Base-by-base conservation (phyloP, 352 stramenopile genomes). In the Phytophthora syringae region DNA sequence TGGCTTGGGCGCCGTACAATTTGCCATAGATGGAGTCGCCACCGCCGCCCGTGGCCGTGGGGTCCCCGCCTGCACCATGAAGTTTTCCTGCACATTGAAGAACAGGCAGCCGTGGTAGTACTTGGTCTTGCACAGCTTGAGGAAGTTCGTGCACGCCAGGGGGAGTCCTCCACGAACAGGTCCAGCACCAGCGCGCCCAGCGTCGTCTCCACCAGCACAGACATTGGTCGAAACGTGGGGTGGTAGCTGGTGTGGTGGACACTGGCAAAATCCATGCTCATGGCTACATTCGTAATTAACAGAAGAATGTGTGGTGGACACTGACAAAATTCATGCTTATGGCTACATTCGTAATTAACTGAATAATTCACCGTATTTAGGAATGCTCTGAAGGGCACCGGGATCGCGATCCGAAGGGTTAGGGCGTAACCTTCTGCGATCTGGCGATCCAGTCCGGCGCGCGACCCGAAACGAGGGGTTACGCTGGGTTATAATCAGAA, bases 1-100 rank as follows among this genome's bases (percentile, higher is more conserved):
- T 72, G 21, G 88, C 82, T 47, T 93, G 82, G 5, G 78, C 57
- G 9, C 85, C 83, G 62, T 98, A 97, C 40, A 99, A 79, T 59
- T 98, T 69, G 39, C 96, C 95, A 77, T 97, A 98, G 21, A 99
- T 87, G 42, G 96, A 99, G 28, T 85, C 81, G 49, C 98, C 98
- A 24, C 97, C 97, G 3, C 54, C 79, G n/a, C 98, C 98, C 45
- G 97, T 98, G 52, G 92, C 97, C 21, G 86, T 98, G 4, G 88
- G 88, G 57, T 95, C 88, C 70, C 76, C 36, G 89, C 79, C 49
- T 98, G 95, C 27, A 94, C 80, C 77, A 98, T 97, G 45, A 98
- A 98, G 71, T 97, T 97, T 64, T 97, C 81, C 73, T 98, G 92
- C n/a, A 98, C 88, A 72, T 98, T 98, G 78, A 98, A 98, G 74